Conservation (phyloP, 345 rosid genomes). For the Ricinus communis region DNA sequence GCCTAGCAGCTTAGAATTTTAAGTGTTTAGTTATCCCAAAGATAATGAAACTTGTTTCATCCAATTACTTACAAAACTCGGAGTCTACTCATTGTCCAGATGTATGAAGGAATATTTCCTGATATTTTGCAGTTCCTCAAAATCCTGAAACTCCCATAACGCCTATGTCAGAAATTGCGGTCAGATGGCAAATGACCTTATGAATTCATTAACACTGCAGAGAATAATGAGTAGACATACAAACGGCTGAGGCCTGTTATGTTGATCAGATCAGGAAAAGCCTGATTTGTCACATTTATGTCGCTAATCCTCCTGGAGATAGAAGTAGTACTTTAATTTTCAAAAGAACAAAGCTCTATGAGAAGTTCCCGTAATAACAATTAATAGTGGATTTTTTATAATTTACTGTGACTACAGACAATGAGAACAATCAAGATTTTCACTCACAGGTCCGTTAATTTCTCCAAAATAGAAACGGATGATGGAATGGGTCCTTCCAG, state of each 20-base stretch:
- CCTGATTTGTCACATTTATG: constrained; percentile 46
- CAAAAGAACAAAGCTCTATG: neutral
- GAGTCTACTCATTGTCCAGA: constrained; percentile 31
- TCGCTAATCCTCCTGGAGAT: constrained; percentile 58
- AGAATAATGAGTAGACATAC: constrained; percentile 35
- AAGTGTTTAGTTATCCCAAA: neutral
- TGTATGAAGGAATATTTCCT: constrained; percentile 34
- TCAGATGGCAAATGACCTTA: neutral
- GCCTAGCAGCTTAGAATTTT: neutral
- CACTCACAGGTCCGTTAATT: constrained; percentile 46
- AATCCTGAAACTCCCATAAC: constrained; percentile 22
- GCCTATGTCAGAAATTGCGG: neutral
- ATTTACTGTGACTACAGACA: neutral
- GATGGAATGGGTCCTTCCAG: constrained; percentile 45
- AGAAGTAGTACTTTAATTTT: constrained; percentile 7
- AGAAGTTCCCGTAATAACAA: neutral
- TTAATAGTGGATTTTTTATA: neutral
- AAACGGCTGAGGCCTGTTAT: constrained; percentile 28
- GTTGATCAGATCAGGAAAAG: constrained; percentile 42
- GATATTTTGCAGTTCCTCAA: constrained; percentile 40
- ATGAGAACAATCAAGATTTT: constrained; percentile 1
- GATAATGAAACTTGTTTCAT: neutral
- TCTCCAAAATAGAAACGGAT: constrained; percentile 41
- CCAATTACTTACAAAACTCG: constrained; percentile 28
- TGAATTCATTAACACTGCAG: neutral